phyloP scores from a whole-genome alignment of 2,329 filamentous ascomycete species.

The Sphaerulina musiva region DNA sequence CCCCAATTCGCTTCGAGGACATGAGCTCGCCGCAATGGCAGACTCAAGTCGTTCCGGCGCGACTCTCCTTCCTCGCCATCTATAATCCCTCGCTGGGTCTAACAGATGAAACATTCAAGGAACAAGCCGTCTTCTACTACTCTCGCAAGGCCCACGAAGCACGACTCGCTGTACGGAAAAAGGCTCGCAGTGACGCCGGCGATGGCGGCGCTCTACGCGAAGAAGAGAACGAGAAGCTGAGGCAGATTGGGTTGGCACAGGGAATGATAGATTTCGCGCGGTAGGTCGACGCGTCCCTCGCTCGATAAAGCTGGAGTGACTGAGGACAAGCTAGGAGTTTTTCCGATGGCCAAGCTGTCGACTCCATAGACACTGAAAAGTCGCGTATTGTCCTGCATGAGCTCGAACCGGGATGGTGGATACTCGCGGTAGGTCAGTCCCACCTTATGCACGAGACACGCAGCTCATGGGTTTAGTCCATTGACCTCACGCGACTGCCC shows the following conservation, averaged over 20 bases:
- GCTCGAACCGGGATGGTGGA: constrained; percentile 90
- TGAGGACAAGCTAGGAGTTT: constrained; percentile 55
- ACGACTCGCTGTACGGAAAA: constrained; percentile 22
- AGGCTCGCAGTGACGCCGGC: constrained; percentile 28
- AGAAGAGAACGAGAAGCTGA: constrained; percentile 75
- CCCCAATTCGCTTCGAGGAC: not conserved
- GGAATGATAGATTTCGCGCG: constrained; percentile 89
- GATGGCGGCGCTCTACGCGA: constrained; percentile 43
- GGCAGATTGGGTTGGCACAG: constrained; percentile 92
- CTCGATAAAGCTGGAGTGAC: constrained; percentile 18
- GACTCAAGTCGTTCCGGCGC: constrained; percentile 54
- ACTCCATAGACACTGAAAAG: constrained; percentile 86
- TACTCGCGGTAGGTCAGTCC: constrained; percentile 66
- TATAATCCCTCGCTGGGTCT: constrained; percentile 80
- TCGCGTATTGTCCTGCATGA: constrained; percentile 78
- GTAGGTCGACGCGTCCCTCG: constrained; percentile 34
- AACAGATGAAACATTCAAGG: constrained; percentile 63
- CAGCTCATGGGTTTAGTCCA: constrained; percentile 49
- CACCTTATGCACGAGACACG: not conserved
- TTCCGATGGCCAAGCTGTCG: constrained; percentile 66
- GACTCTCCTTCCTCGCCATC: constrained; percentile 84
- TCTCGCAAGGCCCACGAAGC: constrained; percentile 42
- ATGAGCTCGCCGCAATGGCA: constrained; percentile 26
- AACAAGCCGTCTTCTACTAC: constrained; percentile 92
- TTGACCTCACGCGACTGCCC: constrained; percentile 72